Evolutionary conservation across 2,329 filamentous ascomycete species (phyloP).

Genomic region (Trematosphaeria pertusa): DNA sequence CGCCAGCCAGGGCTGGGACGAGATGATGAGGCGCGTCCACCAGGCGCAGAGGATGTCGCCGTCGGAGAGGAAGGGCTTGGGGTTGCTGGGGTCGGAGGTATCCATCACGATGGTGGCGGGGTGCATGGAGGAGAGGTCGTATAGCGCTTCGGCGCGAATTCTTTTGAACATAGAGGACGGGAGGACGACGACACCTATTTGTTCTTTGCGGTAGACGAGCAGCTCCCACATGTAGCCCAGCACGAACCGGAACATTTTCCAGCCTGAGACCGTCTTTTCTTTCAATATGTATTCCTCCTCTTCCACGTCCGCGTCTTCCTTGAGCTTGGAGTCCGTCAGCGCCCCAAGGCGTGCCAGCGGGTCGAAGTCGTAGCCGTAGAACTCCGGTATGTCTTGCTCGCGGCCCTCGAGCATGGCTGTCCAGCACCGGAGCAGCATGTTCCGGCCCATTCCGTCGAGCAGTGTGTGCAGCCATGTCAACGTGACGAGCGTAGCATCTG

Average conservation of each 20-base stretch:
- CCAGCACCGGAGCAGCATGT: slow-evolving; percentile 28
- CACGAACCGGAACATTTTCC: slow-evolving; percentile 16
- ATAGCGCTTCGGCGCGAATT: slow-evolving; percentile 16
- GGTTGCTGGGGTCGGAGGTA: slow-evolving; percentile 10
- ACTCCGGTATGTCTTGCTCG: slow-evolving; percentile 23
- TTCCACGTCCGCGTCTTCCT: background rate
- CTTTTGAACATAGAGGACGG: slow-evolving; percentile 21
- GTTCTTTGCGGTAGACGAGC: slow-evolving; percentile 15
- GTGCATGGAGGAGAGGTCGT: slow-evolving; percentile 14
- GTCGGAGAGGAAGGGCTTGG: slow-evolving; percentile 28
- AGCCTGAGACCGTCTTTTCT: slow-evolving; percentile 13
- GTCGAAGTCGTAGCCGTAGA: slow-evolving; percentile 27
- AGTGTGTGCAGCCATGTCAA: slow-evolving; percentile 32
- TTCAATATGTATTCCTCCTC: slow-evolving; percentile 21
- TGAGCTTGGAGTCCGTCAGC: background rate
- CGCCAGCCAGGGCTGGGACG: slow-evolving; percentile 17
- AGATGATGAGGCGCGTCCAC: slow-evolving; percentile 15
- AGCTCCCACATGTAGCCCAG: slow-evolving; percentile 24
- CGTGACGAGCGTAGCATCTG: slow-evolving; percentile 30
- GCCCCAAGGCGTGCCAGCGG: slow-evolving; percentile 20
- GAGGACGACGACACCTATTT: slow-evolving; percentile 17
- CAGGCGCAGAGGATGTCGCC: slow-evolving; percentile 26
- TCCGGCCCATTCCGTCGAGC: slow-evolving; percentile 27
- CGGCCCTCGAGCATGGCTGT: slow-evolving; percentile 27
- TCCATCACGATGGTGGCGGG: slow-evolving; percentile 12